Conservation (phyloP, 306 rosid species). For the Biancaea sappan region DNA sequence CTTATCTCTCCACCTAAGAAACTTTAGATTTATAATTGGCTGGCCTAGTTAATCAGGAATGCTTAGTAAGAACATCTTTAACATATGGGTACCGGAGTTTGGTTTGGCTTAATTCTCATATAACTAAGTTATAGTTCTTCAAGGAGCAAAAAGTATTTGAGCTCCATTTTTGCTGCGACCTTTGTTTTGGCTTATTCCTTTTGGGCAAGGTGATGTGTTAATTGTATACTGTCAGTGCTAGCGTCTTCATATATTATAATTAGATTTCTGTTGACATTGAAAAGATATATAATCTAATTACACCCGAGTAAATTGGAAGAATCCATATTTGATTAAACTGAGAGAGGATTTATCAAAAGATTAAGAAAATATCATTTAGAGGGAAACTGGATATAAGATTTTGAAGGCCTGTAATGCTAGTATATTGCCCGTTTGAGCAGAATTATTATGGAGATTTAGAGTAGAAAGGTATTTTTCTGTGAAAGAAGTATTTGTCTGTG, state of each 20-base stretch:
- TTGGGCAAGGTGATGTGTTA: neutral
- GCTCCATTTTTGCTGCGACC: neutral
- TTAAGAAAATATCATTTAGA: neutral
- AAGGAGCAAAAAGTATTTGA: neutral
- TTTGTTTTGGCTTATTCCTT: neutral
- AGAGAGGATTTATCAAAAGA: neutral
- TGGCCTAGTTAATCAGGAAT: neutral
- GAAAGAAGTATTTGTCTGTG: neutral
- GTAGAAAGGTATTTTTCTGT: neutral
- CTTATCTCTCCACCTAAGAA: neutral
- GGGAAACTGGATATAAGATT: neutral
- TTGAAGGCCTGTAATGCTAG: neutral
- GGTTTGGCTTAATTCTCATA: neutral
- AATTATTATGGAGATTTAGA: neutral
- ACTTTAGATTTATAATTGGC: neutral
- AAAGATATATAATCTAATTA: neutral
- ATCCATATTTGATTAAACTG: neutral
- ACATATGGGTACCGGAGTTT: neutral
- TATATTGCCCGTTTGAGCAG: neutral
- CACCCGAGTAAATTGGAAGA: neutral
- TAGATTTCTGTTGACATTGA: neutral
- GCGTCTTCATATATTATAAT: neutral
- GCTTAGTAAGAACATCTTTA: neutral
- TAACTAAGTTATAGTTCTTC: neutral
- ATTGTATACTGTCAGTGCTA: neutral